These are phyloP conservation scores for Amanita muscaria DNA, from an alignment of 768 basidiomycete species.

Conservation along the genomic window DNA sequence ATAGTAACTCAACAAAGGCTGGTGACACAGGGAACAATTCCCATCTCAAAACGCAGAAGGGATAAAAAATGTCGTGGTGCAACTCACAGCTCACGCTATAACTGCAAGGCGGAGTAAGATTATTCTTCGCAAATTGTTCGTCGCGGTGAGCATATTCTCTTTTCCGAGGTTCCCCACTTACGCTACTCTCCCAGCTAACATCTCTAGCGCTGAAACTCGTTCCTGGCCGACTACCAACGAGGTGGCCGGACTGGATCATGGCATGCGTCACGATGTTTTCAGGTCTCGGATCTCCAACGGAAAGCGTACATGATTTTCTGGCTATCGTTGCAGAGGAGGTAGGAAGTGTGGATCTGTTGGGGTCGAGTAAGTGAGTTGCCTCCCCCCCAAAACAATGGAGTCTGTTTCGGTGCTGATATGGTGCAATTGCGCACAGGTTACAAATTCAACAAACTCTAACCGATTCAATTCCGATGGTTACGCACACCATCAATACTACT, in stretches of 20 bases:
- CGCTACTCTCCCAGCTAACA: slow-evolving; percentile 37
- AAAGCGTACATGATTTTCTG: slow-evolving; percentile 65
- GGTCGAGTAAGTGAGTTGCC: slow-evolving; percentile 63
- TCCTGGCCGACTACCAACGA: slow-evolving; percentile 44
- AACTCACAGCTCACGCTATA: slow-evolving; percentile 60
- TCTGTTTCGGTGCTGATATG: no score
- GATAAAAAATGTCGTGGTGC: slow-evolving; percentile 60
- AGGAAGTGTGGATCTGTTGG: slow-evolving; percentile 63
- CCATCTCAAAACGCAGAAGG: slow-evolving; percentile 49
- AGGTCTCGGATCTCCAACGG: slow-evolving; percentile 44
- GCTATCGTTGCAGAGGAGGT: slow-evolving; percentile 83
- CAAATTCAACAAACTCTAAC: slow-evolving; percentile 58
- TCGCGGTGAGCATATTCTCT: slow-evolving; percentile 49
- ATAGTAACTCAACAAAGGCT: no score
- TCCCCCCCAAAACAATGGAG: no score
- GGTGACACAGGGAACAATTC: slow-evolving; percentile 60
- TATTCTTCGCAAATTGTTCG: slow-evolving; percentile 81
- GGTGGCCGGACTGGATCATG: slow-evolving; percentile 74
- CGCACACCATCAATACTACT: slow-evolving; percentile 54
- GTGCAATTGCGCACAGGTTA: no score
- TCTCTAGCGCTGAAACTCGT: slow-evolving; percentile 66
- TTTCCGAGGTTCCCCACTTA: slow-evolving; percentile 1
- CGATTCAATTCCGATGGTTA: slow-evolving; percentile 62
- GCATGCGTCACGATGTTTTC: slow-evolving; percentile 57
- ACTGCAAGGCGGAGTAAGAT: slow-evolving; percentile 51